Conservation (phyloP, 2,329 filamentous ascomycete genomes). For the Colletotrichum chlorophyti region DNA sequence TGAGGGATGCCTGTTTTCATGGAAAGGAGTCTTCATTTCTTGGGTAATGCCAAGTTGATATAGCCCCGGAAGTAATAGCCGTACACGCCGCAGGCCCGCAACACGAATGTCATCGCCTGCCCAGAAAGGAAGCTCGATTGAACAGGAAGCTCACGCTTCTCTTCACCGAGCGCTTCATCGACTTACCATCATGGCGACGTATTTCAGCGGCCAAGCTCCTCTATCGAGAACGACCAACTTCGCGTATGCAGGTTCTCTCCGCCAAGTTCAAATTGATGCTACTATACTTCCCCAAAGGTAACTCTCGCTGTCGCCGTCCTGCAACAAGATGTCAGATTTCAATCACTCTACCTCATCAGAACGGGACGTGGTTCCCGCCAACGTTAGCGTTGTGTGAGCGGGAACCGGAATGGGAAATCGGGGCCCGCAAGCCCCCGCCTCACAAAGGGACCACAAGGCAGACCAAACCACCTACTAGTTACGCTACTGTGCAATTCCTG, state of each 20-base stretch:
- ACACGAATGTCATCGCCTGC: not conserved
- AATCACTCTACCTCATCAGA: not conserved
- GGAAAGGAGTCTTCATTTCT: not conserved
- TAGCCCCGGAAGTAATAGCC: not conserved
- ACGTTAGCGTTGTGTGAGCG: not conserved
- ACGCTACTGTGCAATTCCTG: no score
- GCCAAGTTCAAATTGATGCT: not conserved
- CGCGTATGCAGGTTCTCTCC: not conserved
- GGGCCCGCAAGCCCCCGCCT: not conserved
- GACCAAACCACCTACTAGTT: no score
- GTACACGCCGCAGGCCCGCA: no score
- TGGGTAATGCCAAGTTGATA: not conserved
- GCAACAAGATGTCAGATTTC: not conserved
- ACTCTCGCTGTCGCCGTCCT: not conserved
- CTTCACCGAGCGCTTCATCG: not conserved
- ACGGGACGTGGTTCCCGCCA: not conserved
- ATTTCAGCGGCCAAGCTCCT: not conserved
- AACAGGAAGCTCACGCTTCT: no score
- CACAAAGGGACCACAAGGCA: not conserved
- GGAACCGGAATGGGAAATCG: not conserved
- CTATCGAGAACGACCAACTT: not conserved
- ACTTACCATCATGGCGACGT: not conserved
- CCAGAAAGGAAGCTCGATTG: not conserved
- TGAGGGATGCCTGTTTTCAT: not conserved
- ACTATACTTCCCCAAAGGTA: not conserved